phyloP scores from a whole-genome alignment of 768 basidiomycete genomes.

The Botryobasidium botryosum region DNA sequence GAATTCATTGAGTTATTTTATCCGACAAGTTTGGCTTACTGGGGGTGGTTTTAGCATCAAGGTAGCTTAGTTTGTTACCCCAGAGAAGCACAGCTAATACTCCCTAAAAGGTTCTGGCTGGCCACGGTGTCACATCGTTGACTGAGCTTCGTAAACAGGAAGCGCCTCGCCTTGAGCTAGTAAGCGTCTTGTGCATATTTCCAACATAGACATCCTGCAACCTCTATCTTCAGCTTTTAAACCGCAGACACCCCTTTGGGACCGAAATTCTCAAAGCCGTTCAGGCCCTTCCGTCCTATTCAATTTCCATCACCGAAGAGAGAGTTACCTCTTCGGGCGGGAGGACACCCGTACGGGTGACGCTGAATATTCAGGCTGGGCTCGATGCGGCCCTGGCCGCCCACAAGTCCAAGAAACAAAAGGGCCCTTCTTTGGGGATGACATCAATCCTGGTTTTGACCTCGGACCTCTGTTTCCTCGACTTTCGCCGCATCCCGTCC shows the following conservation, averaged over 20 bases:
- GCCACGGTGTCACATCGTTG: conserved; percentile 53
- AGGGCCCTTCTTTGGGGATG: conserved; percentile 37
- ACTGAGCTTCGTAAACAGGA: conserved; percentile 36
- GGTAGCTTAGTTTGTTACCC: conserved; percentile 8
- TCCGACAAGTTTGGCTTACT: neutral
- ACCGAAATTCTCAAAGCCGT: conserved; percentile 43
- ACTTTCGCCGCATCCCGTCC: conserved; percentile 66
- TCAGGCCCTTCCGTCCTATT: conserved; percentile 50
- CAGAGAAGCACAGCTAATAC: conserved; percentile 10
- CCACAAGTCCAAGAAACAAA: conserved; percentile 30
- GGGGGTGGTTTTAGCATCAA: conserved; percentile 10
- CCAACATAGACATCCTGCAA: neutral
- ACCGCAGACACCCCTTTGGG: conserved; percentile 61
- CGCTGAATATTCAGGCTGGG: conserved; percentile 41
- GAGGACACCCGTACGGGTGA: conserved; percentile 39
- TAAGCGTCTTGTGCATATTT: conserved; percentile 16
- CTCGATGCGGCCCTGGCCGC: conserved; percentile 19
- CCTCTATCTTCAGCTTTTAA: conserved; percentile 36
- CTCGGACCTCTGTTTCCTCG: conserved; percentile 57
- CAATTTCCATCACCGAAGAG: conserved; percentile 33
- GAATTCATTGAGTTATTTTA: conserved; percentile 15
- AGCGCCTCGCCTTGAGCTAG: conserved; percentile 46
- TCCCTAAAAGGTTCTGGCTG: conserved; percentile 45
- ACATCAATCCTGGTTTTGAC: conserved; percentile 59
- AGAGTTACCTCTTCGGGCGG: conserved; percentile 25